Conservation (phyloP, 2,329 filamentous ascomycete species). For the Macrophomina pseudophaseolina region DNA sequence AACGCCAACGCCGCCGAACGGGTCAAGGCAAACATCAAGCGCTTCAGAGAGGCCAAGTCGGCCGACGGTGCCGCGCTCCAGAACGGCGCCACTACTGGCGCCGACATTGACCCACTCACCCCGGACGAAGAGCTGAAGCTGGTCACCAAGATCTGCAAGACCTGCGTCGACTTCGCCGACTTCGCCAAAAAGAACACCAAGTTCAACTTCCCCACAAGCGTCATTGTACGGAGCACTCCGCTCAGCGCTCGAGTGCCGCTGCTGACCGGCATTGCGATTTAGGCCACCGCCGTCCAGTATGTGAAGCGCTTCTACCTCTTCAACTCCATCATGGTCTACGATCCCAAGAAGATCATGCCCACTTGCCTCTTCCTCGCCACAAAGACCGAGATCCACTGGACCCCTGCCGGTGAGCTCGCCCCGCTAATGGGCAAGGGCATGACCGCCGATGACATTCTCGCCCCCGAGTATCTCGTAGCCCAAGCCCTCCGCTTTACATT, state of each 20-base stretch:
- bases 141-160: constrained; percentile 76
- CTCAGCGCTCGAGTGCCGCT: constrained; percentile 12
- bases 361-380: constrained; percentile 91
- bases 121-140: constrained; percentile 82
- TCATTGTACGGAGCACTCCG: background rate
- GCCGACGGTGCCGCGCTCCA: constrained; percentile 41
- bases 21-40: constrained; percentile 62
- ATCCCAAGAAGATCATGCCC: constrained; percentile 85
- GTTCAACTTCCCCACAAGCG: constrained; percentile 22
- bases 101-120: constrained; percentile 71
- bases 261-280: constrained; percentile 39
- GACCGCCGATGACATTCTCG: constrained; percentile 80
- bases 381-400: constrained; percentile 87
- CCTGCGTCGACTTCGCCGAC: constrained; percentile 55
- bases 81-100: constrained; percentile 30
- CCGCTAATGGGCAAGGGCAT: constrained; percentile 65
- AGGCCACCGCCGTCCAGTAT: constrained; percentile 83
- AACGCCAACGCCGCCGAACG: constrained; percentile 78
- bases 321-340: constrained; percentile 96
- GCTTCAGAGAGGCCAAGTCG: constrained; percentile 47
- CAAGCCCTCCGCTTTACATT: constrained; percentile 93
- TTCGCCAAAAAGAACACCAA: constrained; percentile 24
- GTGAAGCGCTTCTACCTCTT: constrained; percentile 94
- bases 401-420: constrained; percentile 69
- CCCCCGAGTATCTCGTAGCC: constrained; percentile 89